Evolutionary conservation across 805 yeast genomes (phyloP).

Genomic region (Candida maesae): DNA sequence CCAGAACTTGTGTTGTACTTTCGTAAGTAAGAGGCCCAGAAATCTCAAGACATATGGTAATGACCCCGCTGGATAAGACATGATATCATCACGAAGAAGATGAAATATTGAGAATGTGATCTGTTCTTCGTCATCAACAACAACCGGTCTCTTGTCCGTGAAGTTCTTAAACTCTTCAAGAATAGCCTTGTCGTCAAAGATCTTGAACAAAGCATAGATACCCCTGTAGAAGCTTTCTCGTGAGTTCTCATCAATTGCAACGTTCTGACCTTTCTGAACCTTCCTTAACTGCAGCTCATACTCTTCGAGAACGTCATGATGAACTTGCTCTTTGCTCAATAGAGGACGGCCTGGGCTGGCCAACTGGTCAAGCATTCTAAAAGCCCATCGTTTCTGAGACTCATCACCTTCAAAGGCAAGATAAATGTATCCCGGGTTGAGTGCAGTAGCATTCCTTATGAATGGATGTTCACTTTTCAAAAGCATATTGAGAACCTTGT

Average conservation of each 20-base stretch:
- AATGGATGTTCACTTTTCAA: conserved; percentile 29
- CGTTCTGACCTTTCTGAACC: conserved; percentile 20
- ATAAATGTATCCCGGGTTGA: conserved; percentile 50
- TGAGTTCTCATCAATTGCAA: conserved; percentile 46
- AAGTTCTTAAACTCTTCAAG: conserved; percentile 27
- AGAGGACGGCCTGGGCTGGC: conserved; percentile 5
- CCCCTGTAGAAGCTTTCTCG: conserved; percentile 49
- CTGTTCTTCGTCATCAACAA: conserved; percentile 26
- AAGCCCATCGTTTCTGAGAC: conserved; percentile 47
- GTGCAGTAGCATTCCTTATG: conserved; percentile 19
- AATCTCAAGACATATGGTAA: conserved; percentile 45
- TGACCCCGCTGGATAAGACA: conserved; percentile 46
- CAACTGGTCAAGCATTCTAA: conserved; percentile 28
- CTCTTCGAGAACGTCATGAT: conserved; percentile 49
- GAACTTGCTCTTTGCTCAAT: conserved; percentile 17
- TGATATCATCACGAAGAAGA: conserved; percentile 47
- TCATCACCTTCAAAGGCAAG: conserved; percentile 51
- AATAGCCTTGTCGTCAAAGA: conserved; percentile 35
- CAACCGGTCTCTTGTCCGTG: conserved; percentile 21
- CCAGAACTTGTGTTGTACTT: conserved; percentile 52
- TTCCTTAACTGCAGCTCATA: conserved; percentile 40
- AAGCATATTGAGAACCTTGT: conserved; percentile 32
- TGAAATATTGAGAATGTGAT: conserved; percentile 27
- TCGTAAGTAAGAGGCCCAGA: conserved; percentile 40
- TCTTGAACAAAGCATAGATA: conserved; percentile 33